Evolutionary conservation across 805 yeast genomes (phyloP), one percentile per base, ranked within the genome.

Genomic region (Cyberlindnera galapagoensis): DNA sequence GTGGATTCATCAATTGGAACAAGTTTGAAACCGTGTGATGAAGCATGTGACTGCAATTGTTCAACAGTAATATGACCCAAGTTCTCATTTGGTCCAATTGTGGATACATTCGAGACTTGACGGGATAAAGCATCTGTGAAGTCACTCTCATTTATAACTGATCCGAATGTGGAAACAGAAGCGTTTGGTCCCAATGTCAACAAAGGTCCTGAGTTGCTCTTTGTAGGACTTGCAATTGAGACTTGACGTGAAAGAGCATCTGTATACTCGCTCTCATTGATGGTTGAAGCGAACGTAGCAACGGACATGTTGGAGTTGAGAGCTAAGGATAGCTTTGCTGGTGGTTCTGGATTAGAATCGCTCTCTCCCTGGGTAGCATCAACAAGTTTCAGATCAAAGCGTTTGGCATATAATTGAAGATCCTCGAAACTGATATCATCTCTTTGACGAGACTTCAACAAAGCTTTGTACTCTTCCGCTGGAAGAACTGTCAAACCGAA

Each of bases 401-500:
- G 51, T 12, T 47, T 44, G 3, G 71, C 71, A 27, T 51, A 46
- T 13, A 46, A 43, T 26, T 53, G 49, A 13, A 66, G 32, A 11
- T 53, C 57, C 2, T 52, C 61, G 28, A 52, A 51, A 8, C 55
- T 42, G 15, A 52, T 18, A 5, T 44, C 44, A n/a, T 47, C 47
- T 13, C 36, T 38, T 28, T 39, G 40, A 28, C 48, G 52, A 12
- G 46, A 53, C 25, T 51, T 55, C 30, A 65, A 38, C 15, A 68
- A 43, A 2, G 46, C 33, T 28, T 51, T 54, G 41, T 65, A 69
- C 34, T 69, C 75, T 0, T 65, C 71, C 6, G 52, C 41, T 2
- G 74, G 62, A 26, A 71, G 40, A 1, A 71, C 65, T 3, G 65
- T 57, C 30, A 71, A 46, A 7, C 65, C 63, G 42, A 65, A 64